Evolutionary conservation across 2,329 filamentous ascomycete species (phyloP).

Genomic region (Lachnellula hyalina): DNA sequence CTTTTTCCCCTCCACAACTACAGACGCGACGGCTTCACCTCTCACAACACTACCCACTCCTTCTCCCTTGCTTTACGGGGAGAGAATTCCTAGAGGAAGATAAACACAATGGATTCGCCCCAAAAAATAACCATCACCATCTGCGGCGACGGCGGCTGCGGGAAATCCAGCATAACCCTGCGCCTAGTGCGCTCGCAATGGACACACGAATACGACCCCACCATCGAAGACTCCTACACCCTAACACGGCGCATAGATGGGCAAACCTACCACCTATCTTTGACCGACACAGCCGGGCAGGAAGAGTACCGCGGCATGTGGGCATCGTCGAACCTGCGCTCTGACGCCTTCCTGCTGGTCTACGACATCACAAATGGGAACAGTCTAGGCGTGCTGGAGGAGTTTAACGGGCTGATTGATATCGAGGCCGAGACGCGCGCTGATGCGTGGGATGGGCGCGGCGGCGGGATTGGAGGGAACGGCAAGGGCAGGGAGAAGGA

Average conservation of each 20-base stretch:
- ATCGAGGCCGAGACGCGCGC: conserved; percentile 73
- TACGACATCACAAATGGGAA: conserved; percentile 75
- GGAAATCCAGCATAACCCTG: conserved; percentile 80
- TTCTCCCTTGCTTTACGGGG: no score
- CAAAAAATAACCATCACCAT: conserved; percentile 65
- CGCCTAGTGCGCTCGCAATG: conserved; percentile 77
- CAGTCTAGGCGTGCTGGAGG: conserved; percentile 65
- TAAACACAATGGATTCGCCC: conserved; percentile 14
- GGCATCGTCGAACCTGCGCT: conserved; percentile 71
- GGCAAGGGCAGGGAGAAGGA: conserved; percentile 8
- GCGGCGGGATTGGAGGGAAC: not conserved
- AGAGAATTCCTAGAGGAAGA: no score
- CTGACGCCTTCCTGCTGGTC: conserved; percentile 79
- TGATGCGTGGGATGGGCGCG: conserved; percentile 17
- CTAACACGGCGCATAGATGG: conserved; percentile 77
- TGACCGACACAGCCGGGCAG: conserved; percentile 84
- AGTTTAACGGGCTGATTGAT: conserved; percentile 79
- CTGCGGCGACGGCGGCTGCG: conserved; percentile 79
- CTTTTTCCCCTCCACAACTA: no score
- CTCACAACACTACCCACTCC: no score
- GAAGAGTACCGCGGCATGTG: conserved; percentile 87
- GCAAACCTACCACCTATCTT: conserved; percentile 66
- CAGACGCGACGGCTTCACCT: no score
- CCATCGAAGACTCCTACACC: conserved; percentile 79
- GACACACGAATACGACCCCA: conserved; percentile 78